Evolutionary conservation across 2,329 filamentous ascomycete genomes (phyloP).

Genomic region (Alternaria hordeiaustralica): DNA sequence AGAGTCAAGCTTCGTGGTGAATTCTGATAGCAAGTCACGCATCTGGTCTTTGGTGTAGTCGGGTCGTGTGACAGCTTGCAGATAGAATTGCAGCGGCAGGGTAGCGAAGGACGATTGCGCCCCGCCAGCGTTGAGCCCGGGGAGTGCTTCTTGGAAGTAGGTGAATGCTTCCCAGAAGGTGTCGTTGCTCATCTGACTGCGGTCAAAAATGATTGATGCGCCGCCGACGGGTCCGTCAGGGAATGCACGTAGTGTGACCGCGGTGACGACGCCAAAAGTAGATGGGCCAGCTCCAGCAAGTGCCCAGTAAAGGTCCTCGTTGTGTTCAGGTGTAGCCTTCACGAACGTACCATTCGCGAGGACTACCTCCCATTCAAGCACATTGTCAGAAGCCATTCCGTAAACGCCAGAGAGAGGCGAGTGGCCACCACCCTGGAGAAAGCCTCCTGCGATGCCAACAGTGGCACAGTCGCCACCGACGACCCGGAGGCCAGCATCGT

Average conservation of each 20-base stretch:
- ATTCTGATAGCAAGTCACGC: background rate
- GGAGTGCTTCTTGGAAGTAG: background rate
- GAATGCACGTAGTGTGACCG: slow-evolving; percentile 26
- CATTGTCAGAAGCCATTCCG: slow-evolving; percentile 40
- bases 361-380: slow-evolving; percentile 38
- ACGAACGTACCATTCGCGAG: slow-evolving; percentile 35
- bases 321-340: slow-evolving; percentile 32
- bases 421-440: background rate
- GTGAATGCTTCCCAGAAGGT: background rate
- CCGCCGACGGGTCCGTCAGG: background rate
- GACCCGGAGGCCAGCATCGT: background rate
- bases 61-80: background rate
- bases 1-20: background rate
- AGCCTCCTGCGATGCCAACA: background rate
- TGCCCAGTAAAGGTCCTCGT: slow-evolving; percentile 46
- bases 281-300: slow-evolving; percentile 38
- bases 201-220: background rate
- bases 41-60: background rate
- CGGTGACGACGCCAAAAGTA: slow-evolving; percentile 38
- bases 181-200: too few relatives aligned
- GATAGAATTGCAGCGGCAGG: background rate
- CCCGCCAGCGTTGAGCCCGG: too few relatives aligned
- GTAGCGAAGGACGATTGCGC: too few relatives aligned
- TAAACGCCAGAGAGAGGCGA: background rate
- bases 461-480: background rate